Evolutionary conservation across 257 asterid species (phyloP).

Genomic region (Solanum sitiens): DNA sequence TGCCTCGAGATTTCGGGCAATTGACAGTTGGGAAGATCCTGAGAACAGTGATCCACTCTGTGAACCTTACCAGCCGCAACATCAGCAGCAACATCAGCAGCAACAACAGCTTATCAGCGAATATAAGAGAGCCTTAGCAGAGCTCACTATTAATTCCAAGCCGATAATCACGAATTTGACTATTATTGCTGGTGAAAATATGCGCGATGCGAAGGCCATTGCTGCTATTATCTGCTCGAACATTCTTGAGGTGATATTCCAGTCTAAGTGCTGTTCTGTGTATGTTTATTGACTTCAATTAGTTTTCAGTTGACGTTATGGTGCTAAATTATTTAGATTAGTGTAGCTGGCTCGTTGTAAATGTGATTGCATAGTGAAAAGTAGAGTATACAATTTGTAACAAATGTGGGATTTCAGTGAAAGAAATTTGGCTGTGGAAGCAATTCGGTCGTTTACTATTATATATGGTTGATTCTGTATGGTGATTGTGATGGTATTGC

Average conservation of each 20-base stretch:
- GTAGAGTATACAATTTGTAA: background rate
- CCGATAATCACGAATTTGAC: conserved; percentile 75
- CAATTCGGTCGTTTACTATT: background rate
- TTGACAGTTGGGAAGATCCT: conserved; percentile 24
- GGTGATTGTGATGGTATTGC: background rate
- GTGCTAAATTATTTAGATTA: background rate
- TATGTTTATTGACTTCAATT: background rate
- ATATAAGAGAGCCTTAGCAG: conserved; percentile 77
- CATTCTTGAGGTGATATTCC: conserved; percentile 76
- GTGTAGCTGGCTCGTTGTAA: background rate
- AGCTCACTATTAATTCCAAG: conserved; percentile 88
- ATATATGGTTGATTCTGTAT: background rate
- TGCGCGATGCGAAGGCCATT: conserved; percentile 73
- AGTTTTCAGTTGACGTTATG: background rate
- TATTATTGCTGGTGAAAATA: conserved; percentile 79
- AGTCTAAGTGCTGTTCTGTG: conserved; percentile 6
- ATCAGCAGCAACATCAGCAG: conserved; percentile 49
- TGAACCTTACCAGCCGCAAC: conserved; percentile 27
- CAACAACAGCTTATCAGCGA: conserved; percentile 77
- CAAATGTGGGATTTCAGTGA: background rate
- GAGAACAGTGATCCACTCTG: conserved; percentile 49
- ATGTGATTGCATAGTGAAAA: background rate
- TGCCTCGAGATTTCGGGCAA: conserved; percentile 17
- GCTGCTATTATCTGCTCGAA: conserved; percentile 56
- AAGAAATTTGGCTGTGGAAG: background rate